Conservation (phyloP, 1,139 yeast species). For the Candida sp. region DNA sequence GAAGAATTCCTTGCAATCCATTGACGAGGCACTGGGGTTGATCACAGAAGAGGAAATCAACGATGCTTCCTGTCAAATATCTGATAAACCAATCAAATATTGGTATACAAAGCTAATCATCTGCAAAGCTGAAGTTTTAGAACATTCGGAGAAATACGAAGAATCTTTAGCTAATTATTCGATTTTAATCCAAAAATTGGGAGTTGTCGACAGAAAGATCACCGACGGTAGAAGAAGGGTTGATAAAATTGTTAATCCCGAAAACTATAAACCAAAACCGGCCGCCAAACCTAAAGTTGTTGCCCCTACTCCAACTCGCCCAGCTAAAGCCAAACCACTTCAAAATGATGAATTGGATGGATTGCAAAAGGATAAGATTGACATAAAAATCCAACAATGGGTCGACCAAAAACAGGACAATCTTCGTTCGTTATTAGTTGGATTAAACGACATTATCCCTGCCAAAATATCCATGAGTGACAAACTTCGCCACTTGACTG, state of each 20-base stretch:
- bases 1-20: slow-evolving; percentile 52
- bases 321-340: slow-evolving; percentile 18
- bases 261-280: slow-evolving; percentile 11
- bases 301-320: slow-evolving; percentile 12
- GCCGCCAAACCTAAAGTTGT: slow-evolving; percentile 13
- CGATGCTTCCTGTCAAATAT: slow-evolving; percentile 21
- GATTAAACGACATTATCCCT: slow-evolving; percentile 61
- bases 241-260: slow-evolving; percentile 57
- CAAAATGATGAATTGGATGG: slow-evolving; percentile 32
- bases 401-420: slow-evolving; percentile 72
- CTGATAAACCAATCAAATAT: slow-evolving; percentile 57
- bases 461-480: slow-evolving; percentile 51
- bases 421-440: slow-evolving; percentile 67
- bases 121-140: slow-evolving; percentile 81
- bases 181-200: slow-evolving; percentile 56
- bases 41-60: slow-evolving; percentile 41
- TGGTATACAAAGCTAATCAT: slow-evolving; percentile 71
- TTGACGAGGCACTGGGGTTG: slow-evolving; percentile 55
- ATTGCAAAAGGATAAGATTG: slow-evolving; percentile 10
- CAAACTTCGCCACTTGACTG: slow-evolving; percentile 21
- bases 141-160: slow-evolving; percentile 66
- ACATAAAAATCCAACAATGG: slow-evolving; percentile 45
- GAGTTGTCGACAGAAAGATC: slow-evolving; percentile 58
- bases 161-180: slow-evolving; percentile 64
- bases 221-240: slow-evolving; percentile 87